Evolutionary conservation across 495 filamentous ascomycete genomes (phyloP), one percentile per base, ranked within the genome.

Genomic region (Aspergillus mulundensis): DNA sequence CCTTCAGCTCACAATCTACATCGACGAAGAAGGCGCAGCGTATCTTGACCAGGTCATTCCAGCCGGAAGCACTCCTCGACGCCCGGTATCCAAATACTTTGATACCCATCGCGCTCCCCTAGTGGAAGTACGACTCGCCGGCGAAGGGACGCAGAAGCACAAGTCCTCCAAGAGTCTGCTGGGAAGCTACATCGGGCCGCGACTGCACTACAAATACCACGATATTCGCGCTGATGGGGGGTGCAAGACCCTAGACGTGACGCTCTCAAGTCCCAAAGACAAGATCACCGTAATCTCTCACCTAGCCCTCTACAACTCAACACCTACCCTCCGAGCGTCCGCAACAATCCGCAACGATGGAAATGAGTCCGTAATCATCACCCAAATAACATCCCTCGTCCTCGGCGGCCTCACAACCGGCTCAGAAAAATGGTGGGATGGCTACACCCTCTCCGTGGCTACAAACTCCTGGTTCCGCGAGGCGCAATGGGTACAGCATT

Each of bases 401-500:
- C 11, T 67, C 18, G 57, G 64, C 6, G 61, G 61, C 2, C 45
- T 64, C 24, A 58, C 56, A 5, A 57, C 49, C 15, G 56, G 56
- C 7, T 60, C 59, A 1, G 20, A 42, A 21, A 20, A 58, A 20
- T 67, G 61, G 56, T 67, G 57, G 59, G 8, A 25, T 7, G 57
- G 60, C 32, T 64, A 61, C 36, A 58, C 23, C 1, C 30, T 66
- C 1, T 61, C 54, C 1, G 38, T 53, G 4, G 25, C 64, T 1
- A 55, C 56, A 32, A 64, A 67, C 42, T 57, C 61, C 18, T 67
- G 64, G 64, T 67, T 67, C 48, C 44, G 64, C 23, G 64, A 67
- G 32, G 61, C 61, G 16, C 64, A 64, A 20, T 67, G 64, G 64
- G 50, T 55, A n/a, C 51, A 57, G 21, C 39, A 48, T 14, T 32